Evolutionary conservation across 225 moss, liverwort and hornwort genomes (phyloP), one percentile per base, ranked within the genome.

Genomic region (Lunularia cruciata): DNA sequence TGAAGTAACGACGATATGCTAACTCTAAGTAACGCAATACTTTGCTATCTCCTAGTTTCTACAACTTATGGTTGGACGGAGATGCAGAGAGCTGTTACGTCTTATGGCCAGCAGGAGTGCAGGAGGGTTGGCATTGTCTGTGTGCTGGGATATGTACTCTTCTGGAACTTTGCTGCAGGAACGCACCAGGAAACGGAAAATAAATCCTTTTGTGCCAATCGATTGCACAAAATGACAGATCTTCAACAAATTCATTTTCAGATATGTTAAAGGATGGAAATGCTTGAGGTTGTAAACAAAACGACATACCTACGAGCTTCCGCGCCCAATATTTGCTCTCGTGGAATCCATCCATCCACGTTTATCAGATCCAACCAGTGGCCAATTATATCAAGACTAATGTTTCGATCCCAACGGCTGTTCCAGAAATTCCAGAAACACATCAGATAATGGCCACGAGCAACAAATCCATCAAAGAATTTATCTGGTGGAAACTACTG

Each of bases 331-430:
- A 84, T 84, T 67, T 84, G 80, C 60, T 84, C 84, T 34, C 84
- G 74, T 14, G 80, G 84, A 72, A 84, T 84, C 84, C 84, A 84
- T 7, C 84, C 84, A 77, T 84, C 80, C 20, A 78, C 49, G 49
- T 84, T 84, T 26, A 81, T 81, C 40, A 84, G 77, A 75, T 84
- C 84, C 77, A 84, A 60, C 84, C 84, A 84, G 63, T 78, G 84
- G 33, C 67, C 84, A 51, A 84, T 81, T 15, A 84, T 77, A 60
- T 84, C 84, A 38, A 80, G 52, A 74, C 93, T 93, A 47, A 98
- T 91, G 35, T 81, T 88, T 47, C 85, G 86, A 78, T 98, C 98
- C 98, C 98, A 98, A 42, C 78, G 93, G 75, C 98, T 98, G 94
- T n/a, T n/a, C 68, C 56, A 68, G 31, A 26, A 55, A 51, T 48